Conservation (phyloP, 768 basidiomycete genomes). For the Amanita muscaria region DNA sequence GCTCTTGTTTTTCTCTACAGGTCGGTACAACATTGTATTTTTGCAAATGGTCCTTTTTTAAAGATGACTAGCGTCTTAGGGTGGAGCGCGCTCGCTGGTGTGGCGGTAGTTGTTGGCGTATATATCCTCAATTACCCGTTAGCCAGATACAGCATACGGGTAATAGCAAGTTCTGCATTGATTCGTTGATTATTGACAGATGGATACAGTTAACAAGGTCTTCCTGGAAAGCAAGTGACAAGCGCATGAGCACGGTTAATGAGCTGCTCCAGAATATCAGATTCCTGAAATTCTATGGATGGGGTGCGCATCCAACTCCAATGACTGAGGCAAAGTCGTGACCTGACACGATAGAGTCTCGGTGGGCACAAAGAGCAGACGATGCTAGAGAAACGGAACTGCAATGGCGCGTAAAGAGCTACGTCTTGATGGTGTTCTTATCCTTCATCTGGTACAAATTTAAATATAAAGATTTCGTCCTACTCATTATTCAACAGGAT, state of each 20-base stretch:
- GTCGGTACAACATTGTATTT: conserved; percentile 27
- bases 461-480: not conserved
- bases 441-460: conserved; percentile 56
- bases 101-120: conserved; percentile 52
- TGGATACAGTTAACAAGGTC: conserved; percentile 17
- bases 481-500: conserved; percentile 33
- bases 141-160: conserved; percentile 55
- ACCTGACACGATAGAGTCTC: conserved; percentile 33
- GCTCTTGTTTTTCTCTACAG: conserved; percentile 65
- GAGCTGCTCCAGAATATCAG: conserved; percentile 70
- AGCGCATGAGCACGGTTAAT: conserved; percentile 61
- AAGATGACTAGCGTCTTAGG: conserved; percentile 50
- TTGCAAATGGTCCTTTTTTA: not conserved
- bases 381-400: conserved; percentile 55
- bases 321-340: too few relatives aligned
- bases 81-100: conserved; percentile 69
- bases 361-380: conserved; percentile 48
- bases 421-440: conserved; percentile 49
- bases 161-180: too few relatives aligned
- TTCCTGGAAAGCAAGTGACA: conserved; percentile 57
- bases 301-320: too few relatives aligned
- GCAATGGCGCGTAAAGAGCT: conserved; percentile 56
- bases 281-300: conserved; percentile 69
- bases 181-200: too few relatives aligned
- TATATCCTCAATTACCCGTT: conserved; percentile 61